These are phyloP conservation scores for Blastocystis sp. DNA, from an alignment of 352 stramenopile genomes.

Conservation along the genomic window DNA sequence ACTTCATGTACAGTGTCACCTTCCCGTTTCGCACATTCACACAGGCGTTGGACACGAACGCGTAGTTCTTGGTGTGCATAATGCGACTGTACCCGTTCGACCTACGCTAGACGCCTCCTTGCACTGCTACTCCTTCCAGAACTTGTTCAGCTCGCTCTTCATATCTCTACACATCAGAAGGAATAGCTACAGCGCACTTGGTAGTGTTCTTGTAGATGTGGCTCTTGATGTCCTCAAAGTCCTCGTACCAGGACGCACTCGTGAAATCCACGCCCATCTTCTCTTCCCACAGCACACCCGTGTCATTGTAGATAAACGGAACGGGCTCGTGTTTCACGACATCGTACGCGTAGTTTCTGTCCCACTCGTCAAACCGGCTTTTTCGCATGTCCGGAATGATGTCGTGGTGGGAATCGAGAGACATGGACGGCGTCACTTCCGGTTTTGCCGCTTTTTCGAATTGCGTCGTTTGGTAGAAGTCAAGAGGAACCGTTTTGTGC, in stretches of 20 bases:
- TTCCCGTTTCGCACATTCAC: conserved; percentile 32
- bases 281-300: conserved; percentile 30
- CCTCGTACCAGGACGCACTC: conserved; percentile 15
- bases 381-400: conserved; percentile 19
- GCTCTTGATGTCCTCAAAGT: conserved; percentile 4
- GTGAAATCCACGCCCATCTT: conserved; percentile 22
- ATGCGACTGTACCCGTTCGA: conserved; percentile 54
- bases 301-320: conserved; percentile 48
- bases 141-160: neutral
- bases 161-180: neutral
- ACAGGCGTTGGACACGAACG: conserved; percentile 37
- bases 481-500: neutral
- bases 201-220: neutral
- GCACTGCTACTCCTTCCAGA: conserved; percentile 28
- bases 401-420: neutral
- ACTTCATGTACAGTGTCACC: conserved; percentile 33
- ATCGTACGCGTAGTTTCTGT: conserved; percentile 7
- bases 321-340: conserved; percentile 3
- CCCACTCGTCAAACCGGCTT: conserved; percentile 12
- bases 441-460: neutral
- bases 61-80: conserved; percentile 33
- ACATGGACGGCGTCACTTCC: neutral
- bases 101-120: neutral
- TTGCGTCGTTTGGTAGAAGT: neutral
- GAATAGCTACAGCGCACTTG: neutral